Base-by-base conservation (phyloP, 2,329 filamentous ascomycete genomes). In the Fusarium globosum region DNA sequence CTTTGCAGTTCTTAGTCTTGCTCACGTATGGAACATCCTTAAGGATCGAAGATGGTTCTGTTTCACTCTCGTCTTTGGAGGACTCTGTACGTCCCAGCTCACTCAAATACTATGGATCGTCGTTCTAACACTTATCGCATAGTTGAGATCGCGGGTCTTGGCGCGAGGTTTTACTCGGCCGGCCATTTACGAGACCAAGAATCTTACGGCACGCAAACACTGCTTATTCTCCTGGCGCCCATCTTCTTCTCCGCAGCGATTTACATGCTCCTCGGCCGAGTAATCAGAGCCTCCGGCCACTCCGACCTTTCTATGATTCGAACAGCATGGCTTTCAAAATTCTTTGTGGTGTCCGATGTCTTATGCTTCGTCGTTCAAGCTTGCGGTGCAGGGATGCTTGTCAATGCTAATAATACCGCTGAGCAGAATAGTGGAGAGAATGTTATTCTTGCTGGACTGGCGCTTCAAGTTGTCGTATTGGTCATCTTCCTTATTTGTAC, bases 191-290 rank as follows among this genome's bases (percentile, higher is more conserved):
- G 5, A 11, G 46, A 39, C 7, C 46, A 61, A 30, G 48, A 1
- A 28, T 7, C 38, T 6, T 61, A 56, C 23, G 15, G 18, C 18
- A 26, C 23, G 9, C 58, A 56, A 18, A 42, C 36, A 3, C 28
- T 61, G 6, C 46, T 61, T 0, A 55, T 61, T 0, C 36, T 61
- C 14, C 58, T 61, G 10, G 46, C 58, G 4, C 58, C 58, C 2
- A 61, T 61, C 18, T 55, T 53, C 46, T 61, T 61, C 28, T 38
- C 46, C 14, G 58, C 58, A 2, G 49, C 58, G 12, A 61, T 61
- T 8, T 61, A 61, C 58, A 55, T 61, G 58, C 28, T 61, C 4
- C 46, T 61, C 35, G 46, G 46, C 16, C 58, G 58, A 8, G 7
- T 61, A 1, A 55, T 55, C 14, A 16, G 18, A 4, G 58, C 58